phyloP scores from a whole-genome alignment of 768 basidiomycete genomes.

The Strobilomyces echinocephalus region DNA sequence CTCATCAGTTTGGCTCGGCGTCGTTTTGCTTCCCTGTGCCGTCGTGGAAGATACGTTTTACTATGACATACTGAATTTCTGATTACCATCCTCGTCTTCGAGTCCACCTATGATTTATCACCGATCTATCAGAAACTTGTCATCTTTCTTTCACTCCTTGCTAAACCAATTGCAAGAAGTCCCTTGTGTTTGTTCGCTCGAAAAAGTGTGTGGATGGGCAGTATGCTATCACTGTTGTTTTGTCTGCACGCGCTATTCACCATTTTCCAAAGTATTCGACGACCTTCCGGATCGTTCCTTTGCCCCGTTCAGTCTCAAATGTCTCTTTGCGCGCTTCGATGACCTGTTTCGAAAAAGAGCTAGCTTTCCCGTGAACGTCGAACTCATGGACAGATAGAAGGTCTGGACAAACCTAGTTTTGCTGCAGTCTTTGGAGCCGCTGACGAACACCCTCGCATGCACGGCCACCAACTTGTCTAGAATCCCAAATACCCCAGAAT shows the following conservation, averaged over 20 bases:
- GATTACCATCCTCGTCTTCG: too few relatives aligned
- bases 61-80: too few relatives aligned
- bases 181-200: too few relatives aligned
- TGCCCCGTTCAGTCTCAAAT: conserved; percentile 9
- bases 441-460: conserved; percentile 46
- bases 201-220: not conserved
- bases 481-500: conserved; percentile 50
- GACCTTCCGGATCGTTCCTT: conserved; percentile 32
- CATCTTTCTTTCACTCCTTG: too few relatives aligned
- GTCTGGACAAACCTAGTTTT: conserved; percentile 38
- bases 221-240: not conserved
- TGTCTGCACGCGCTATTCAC: not conserved
- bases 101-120: too few relatives aligned
- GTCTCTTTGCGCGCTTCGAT: conserved; percentile 37
- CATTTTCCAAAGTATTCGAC: conserved; percentile 43
- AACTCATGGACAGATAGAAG: not conserved
- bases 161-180: too few relatives aligned
- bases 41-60: too few relatives aligned
- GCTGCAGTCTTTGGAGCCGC: conserved; percentile 44
- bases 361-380: conserved; percentile 9
- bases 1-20: too few relatives aligned
- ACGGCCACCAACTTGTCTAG: conserved; percentile 54
- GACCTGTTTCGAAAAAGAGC: conserved; percentile 53
- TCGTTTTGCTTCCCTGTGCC: too few relatives aligned
- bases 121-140: too few relatives aligned